Evolutionary conservation across 768 basidiomycete genomes (phyloP).

Genomic region (Rhodotorula sphaerocarpa): DNA sequence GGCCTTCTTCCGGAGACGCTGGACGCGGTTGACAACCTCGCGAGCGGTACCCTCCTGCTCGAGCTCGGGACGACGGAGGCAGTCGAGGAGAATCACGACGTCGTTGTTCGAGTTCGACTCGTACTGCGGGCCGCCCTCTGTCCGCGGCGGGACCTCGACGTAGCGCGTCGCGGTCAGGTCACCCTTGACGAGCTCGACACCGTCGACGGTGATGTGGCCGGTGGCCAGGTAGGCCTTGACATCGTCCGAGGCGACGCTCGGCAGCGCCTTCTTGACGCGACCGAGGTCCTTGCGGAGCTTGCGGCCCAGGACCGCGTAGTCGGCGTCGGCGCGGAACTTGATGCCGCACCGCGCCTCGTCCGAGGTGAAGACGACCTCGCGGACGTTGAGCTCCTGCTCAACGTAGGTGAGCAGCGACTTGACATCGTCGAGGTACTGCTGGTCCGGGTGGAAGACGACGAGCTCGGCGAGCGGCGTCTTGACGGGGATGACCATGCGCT

Average conservation of each 20-base stretch:
- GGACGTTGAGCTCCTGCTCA: slow-evolving; percentile 88
- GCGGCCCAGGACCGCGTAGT: slow-evolving; percentile 87
- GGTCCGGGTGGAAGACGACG: slow-evolving; percentile 82
- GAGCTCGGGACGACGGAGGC: slow-evolving; percentile 75
- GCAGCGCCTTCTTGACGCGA: slow-evolving; percentile 80
- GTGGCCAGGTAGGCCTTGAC: slow-evolving; percentile 67
- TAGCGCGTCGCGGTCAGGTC: slow-evolving; percentile 86
- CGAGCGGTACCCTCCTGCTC: slow-evolving; percentile 79
- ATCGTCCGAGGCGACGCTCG: slow-evolving; percentile 67
- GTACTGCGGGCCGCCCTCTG: slow-evolving; percentile 56
- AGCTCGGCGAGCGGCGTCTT: slow-evolving; percentile 94
- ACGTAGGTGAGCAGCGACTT: slow-evolving; percentile 77
- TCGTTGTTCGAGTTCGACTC: slow-evolving; percentile 75
- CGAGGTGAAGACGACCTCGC: slow-evolving; percentile 76
- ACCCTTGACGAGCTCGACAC: slow-evolving; percentile 80
- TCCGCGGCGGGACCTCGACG: slow-evolving; percentile 64
- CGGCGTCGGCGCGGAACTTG: slow-evolving; percentile 80
- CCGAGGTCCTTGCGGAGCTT: slow-evolving; percentile 87
- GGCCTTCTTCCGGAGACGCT: slow-evolving; percentile 90
- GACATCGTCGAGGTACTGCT: slow-evolving; percentile 75
- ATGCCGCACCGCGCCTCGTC: slow-evolving; percentile 80
- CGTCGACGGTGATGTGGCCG: slow-evolving; percentile 74
- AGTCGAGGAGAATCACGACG: slow-evolving; percentile 86
- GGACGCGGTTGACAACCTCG: slow-evolving; percentile 83
- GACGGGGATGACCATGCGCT: slow-evolving; percentile 72